phyloP scores from a whole-genome alignment of 2,329 filamentous ascomycete genomes.

The Pezicula neosporulosa region DNA sequence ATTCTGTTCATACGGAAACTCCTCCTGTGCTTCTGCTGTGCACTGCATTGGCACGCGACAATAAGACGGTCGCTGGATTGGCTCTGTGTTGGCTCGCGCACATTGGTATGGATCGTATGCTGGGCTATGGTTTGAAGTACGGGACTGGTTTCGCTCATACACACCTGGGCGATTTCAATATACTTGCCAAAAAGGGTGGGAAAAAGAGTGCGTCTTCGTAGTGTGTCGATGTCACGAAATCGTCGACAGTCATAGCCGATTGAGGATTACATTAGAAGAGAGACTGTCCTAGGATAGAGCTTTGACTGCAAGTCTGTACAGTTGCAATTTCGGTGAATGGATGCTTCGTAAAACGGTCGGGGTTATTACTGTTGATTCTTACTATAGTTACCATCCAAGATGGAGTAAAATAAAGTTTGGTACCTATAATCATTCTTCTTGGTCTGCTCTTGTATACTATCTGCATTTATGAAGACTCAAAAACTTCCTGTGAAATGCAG shows the following conservation, averaged over 20 bases:
- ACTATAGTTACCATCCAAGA: no score
- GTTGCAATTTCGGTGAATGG: no score
- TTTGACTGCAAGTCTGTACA: no score
- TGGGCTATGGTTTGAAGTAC: constrained; percentile 2
- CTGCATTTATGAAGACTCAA: no score
- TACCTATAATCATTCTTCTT: no score
- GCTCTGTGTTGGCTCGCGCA: constrained; percentile 1
- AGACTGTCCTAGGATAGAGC: no score
- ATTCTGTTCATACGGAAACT: constrained; percentile 2
- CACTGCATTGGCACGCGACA: neutral
- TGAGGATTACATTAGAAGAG: neutral
- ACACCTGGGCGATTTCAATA: neutral
- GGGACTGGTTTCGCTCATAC: constrained; percentile 1
- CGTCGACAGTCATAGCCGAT: neutral
- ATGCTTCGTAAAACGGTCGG: no score
- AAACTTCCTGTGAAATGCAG: no score
- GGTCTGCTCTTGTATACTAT: no score
- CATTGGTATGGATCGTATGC: constrained; percentile 2
- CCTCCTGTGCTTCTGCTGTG: constrained; percentile 1
- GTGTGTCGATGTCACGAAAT: neutral
- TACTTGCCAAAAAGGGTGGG: neutral
- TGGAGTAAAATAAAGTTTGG: no score
- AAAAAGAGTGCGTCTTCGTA: neutral
- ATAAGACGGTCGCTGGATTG: neutral
- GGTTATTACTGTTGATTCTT: no score